Conservation (phyloP, 176 grass and related monocot genomes). For the Triticum turgidum region DNA sequence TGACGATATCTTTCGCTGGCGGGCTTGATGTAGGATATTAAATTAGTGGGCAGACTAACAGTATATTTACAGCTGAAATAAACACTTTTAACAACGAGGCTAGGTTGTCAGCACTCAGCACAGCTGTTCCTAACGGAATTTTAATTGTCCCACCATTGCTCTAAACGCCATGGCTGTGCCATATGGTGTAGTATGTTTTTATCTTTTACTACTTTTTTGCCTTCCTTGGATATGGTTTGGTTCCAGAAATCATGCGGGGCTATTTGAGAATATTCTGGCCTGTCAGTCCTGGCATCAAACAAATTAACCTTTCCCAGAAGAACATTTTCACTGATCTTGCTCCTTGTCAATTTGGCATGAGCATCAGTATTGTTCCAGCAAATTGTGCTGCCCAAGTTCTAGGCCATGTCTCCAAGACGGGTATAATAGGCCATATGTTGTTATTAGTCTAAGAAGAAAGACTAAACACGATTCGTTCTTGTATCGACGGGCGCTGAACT, state of each 20-base stretch:
- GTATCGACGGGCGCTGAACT: slow-evolving; percentile 14
- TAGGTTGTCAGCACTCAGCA: slow-evolving; percentile 8
- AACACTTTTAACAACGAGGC: background rate
- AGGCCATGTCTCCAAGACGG: background rate
- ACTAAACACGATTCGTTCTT: background rate
- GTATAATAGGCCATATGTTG: background rate
- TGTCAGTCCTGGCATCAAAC: background rate
- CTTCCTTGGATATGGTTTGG: slow-evolving; percentile 5
- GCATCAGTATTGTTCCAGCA: background rate
- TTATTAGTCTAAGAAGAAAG: slow-evolving; percentile 4
- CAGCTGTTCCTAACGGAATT: background rate
- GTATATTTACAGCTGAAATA: background rate
- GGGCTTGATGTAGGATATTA: background rate
- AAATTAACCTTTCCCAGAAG: background rate
- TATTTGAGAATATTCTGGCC: background rate
- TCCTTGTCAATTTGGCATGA: background rate
- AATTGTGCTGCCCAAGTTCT: background rate
- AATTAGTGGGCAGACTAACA: background rate
- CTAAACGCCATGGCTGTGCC: background rate
- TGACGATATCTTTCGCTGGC: background rate
- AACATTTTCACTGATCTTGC: background rate
- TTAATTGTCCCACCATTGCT: background rate
- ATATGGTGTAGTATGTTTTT: background rate
- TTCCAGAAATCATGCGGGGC: background rate
- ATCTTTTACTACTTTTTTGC: background rate